Evolutionary conservation across 768 basidiomycete genomes (phyloP).

Genomic region (Coprinellus aureogranulatus): DNA sequence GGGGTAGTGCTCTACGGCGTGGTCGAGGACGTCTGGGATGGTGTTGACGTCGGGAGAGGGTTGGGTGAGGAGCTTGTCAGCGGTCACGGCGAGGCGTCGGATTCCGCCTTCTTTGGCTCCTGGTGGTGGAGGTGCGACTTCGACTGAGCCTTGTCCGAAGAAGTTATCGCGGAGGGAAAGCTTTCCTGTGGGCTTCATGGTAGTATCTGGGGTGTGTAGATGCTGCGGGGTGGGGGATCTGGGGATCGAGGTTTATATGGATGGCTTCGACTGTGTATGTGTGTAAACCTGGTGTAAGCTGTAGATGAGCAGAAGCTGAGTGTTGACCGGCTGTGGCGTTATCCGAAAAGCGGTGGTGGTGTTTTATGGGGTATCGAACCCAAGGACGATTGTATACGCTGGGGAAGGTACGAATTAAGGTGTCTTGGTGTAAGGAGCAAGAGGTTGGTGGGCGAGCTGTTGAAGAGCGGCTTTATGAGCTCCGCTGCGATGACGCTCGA

Average conservation of each 20-base stretch:
- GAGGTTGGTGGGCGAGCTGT: not conserved
- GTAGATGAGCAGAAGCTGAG: no score
- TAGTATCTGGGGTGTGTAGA: not conserved
- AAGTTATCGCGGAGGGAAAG: conserved; percentile 17
- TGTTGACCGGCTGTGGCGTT: no score
- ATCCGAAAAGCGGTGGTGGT: no score
- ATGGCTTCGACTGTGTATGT: not conserved
- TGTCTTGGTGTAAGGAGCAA: not conserved
- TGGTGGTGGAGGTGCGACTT: conserved; percentile 39
- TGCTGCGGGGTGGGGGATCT: not conserved
- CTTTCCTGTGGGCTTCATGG: conserved; percentile 6
- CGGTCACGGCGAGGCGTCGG: conserved; percentile 50
- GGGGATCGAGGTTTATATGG: not conserved
- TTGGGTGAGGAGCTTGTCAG: conserved; percentile 51
- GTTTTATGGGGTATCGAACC: no score
- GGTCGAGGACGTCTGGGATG: conserved; percentile 66
- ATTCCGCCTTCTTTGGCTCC: conserved; percentile 45
- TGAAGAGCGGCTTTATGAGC: not conserved
- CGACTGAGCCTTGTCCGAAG: conserved; percentile 55
- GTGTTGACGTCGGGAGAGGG: conserved; percentile 68
- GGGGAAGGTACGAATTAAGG: not conserved
- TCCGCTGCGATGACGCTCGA: not conserved
- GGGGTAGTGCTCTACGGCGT: conserved; percentile 63
- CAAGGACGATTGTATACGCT: no score
- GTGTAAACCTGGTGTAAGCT: no score